Conservation (phyloP, 2,329 filamentous ascomycete genomes). For the Xylariaceae sp. region DNA sequence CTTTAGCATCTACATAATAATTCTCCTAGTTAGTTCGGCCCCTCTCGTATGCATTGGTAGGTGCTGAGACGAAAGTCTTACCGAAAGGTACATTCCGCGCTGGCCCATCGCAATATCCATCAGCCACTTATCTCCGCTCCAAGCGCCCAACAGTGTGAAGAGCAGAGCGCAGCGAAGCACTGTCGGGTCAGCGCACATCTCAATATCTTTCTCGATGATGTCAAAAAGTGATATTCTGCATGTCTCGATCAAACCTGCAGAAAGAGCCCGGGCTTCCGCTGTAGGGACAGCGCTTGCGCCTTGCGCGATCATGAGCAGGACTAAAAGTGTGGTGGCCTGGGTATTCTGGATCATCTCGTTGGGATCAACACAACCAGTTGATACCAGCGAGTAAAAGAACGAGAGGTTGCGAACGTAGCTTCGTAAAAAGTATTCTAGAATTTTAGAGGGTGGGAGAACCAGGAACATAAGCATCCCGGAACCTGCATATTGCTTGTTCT, state of each 20-base stretch:
- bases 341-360: slow-evolving; percentile 72
- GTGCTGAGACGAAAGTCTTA: slow-evolving; percentile 40
- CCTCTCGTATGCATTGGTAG: background rate
- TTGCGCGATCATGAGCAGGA: slow-evolving; percentile 75
- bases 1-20: slow-evolving; percentile 64
- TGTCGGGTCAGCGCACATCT: slow-evolving; percentile 68
- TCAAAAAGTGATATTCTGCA: slow-evolving; percentile 76
- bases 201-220: slow-evolving; percentile 73
- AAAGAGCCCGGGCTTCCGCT: slow-evolving; percentile 68
- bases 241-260: slow-evolving; percentile 71
- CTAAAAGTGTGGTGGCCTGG: slow-evolving; percentile 67
- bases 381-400: slow-evolving; percentile 68
- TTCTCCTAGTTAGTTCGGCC: slow-evolving; percentile 12
- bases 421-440: slow-evolving; percentile 70
- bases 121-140: slow-evolving; percentile 79
- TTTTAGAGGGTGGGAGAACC: slow-evolving; percentile 67
- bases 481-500: slow-evolving; percentile 50
- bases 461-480: slow-evolving; percentile 66
- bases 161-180: slow-evolving; percentile 70
- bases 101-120: slow-evolving; percentile 80
- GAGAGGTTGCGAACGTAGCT: slow-evolving; percentile 71
- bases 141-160: slow-evolving; percentile 71
- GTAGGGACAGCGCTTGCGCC: slow-evolving; percentile 71
- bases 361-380: slow-evolving; percentile 65
- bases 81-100: slow-evolving; percentile 72